Percentiles rank a stretch among this genome's conserved stretches.
phyloP scores from a whole-genome alignment of 305 asterid genomes.

The Rubia balearica region DNA sequence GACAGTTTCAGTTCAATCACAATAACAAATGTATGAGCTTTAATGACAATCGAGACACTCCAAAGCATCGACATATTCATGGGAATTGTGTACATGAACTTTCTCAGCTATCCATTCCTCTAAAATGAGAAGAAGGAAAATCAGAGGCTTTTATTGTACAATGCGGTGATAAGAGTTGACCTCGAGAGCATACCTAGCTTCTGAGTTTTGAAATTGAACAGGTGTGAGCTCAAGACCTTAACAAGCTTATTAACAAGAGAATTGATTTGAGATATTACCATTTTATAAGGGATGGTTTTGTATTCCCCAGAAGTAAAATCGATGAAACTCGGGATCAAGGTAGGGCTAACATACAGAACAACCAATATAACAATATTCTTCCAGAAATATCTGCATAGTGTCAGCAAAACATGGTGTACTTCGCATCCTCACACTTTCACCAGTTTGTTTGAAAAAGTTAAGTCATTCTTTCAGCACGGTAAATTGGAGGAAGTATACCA shows the following conservation, averaged over 20 bases:
- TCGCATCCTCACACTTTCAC: slow-evolving; percentile 44
- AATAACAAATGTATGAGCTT: slow-evolving; percentile 37
- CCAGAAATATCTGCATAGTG: slow-evolving; percentile 46
- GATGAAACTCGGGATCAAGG: slow-evolving; percentile 46
- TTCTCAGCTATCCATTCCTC: too few relatives aligned
- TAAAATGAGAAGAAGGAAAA: too few relatives aligned
- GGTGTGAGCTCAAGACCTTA: slow-evolving; percentile 54
- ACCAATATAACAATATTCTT: slow-evolving; percentile 34
- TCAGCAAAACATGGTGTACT: not conserved
- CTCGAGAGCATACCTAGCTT: slow-evolving; percentile 47
- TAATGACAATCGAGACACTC: slow-evolving; percentile 39
- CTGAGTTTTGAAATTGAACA: slow-evolving; percentile 46
- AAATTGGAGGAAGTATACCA: slow-evolving; percentile 32
- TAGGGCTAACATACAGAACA: slow-evolving; percentile 54
- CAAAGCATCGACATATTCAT: slow-evolving; percentile 26
- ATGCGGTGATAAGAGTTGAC: too few relatives aligned
- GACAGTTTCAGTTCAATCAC: too few relatives aligned
- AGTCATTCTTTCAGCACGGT: slow-evolving; percentile 39
- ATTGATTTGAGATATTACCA: slow-evolving; percentile 30
- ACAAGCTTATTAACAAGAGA: slow-evolving; percentile 36
- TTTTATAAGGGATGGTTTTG: slow-evolving; percentile 26
- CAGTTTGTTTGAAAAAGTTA: slow-evolving; percentile 36
- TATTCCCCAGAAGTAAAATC: slow-evolving; percentile 37
- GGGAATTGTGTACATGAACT: too few relatives aligned
- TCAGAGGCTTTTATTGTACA: too few relatives aligned